Conservation (phyloP, 129 eudicot species). For the Arctium lappa region DNA sequence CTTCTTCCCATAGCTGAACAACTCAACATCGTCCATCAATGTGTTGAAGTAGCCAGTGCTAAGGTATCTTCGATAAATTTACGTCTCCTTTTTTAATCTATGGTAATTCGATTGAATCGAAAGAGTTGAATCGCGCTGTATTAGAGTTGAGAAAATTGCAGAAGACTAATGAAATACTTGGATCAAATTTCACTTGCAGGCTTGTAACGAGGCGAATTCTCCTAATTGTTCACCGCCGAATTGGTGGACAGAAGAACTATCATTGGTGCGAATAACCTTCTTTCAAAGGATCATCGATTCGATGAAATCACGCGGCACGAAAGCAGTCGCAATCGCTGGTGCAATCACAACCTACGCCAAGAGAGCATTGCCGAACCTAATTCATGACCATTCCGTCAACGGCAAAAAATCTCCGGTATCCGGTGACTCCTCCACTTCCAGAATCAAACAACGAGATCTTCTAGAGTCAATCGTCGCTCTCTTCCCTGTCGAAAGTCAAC, state of each 20-base stretch:
- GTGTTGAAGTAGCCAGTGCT: constrained; percentile 48
- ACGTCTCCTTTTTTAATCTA: neutral
- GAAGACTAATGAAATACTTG: neutral
- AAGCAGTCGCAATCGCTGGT: constrained; percentile 49
- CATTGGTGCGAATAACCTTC: constrained; percentile 49
- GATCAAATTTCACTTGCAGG: constrained; percentile 32
- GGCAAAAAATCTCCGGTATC: constrained; percentile 22
- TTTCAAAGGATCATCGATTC: constrained; percentile 48
- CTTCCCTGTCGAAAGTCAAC: constrained; percentile 52
- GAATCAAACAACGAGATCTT: constrained; percentile 45
- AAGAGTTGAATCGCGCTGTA: neutral
- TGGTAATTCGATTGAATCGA: neutral
- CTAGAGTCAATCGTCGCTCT: constrained; percentile 57
- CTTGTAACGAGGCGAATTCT: constrained; percentile 65
- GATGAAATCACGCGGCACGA: constrained; percentile 64
- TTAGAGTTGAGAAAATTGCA: neutral
- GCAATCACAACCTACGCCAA: constrained; percentile 74
- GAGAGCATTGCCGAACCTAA: constrained; percentile 50
- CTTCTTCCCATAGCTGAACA: constrained; percentile 70
- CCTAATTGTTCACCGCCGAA: constrained; percentile 80
- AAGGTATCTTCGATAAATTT: constrained; percentile 46
- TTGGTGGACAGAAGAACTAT: constrained; percentile 83
- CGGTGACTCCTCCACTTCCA: constrained; percentile 27
- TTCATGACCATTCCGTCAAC: constrained; percentile 58
- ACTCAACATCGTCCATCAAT: constrained; percentile 56